These are phyloP conservation scores for Agrocybe chaxingu DNA, from an alignment of 768 basidiomycete species.

Conservation along the genomic window DNA sequence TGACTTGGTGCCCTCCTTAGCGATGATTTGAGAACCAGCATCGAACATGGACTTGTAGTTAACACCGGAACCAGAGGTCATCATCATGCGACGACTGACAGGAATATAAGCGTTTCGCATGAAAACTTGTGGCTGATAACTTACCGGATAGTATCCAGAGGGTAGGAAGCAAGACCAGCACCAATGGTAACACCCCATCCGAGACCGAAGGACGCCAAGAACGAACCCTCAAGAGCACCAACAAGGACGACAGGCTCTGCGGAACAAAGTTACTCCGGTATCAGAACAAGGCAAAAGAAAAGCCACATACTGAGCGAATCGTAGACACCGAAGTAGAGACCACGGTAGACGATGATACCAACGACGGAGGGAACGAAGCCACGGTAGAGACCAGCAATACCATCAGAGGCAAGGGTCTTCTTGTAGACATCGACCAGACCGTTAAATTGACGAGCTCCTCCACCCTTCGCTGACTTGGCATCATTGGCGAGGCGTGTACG, in stretches of 20 bases:
- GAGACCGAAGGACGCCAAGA: constrained; percentile 94
- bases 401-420: constrained; percentile 97
- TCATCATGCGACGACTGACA: constrained; percentile 99
- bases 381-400: constrained; percentile 99
- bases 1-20: constrained; percentile 93
- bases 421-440: constrained; percentile 96
- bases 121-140: constrained; percentile 20
- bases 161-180: constrained; percentile 98
- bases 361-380: constrained; percentile 99
- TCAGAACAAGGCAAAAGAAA: neutral
- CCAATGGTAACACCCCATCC: constrained; percentile 99
- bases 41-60: constrained; percentile 99
- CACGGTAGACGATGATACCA: constrained; percentile 99
- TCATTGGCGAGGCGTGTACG: constrained; percentile 99
- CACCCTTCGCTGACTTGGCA: constrained; percentile 92
- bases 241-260: constrained; percentile 96
- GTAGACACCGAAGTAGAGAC: constrained; percentile 98
- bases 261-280: constrained; percentile 16
- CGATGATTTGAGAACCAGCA: constrained; percentile 89
- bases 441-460: constrained; percentile 95
- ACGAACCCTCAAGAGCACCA: constrained; percentile 91
- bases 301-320: constrained; percentile 78
- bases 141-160: constrained; percentile 87
- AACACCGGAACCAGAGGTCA: constrained; percentile 93
- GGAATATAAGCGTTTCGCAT: constrained; percentile 12